Percentiles rank a stretch among this genome's conserved stretches.
These are phyloP conservation scores for Wickerhamiella parazyma DNA, from an alignment of 805 yeast genomes.

Conservation along the genomic window DNA sequence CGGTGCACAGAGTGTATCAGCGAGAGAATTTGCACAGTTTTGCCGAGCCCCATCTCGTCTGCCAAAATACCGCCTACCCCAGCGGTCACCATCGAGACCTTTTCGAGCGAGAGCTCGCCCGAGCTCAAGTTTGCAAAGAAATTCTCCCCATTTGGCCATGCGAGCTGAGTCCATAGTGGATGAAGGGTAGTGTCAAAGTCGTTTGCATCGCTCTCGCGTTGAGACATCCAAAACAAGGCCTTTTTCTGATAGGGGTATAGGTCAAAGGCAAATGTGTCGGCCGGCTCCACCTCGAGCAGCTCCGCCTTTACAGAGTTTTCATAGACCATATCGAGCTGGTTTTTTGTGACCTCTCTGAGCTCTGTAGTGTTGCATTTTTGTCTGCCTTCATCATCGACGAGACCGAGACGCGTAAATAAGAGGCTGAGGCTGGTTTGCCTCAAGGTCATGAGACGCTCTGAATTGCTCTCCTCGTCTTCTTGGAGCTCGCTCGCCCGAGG, in stretches of 20 bases:
- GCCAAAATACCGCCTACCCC: conserved; percentile 80
- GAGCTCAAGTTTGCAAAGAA: conserved; percentile 70
- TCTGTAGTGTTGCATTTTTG: conserved; percentile 25
- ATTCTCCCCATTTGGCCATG: conserved; percentile 45
- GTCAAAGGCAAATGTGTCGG: conserved; percentile 40
- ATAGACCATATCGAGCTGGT: conserved; percentile 67
- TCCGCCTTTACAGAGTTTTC: conserved; percentile 42
- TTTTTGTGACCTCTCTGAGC: conserved; percentile 36
- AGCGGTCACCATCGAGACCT: conserved; percentile 48
- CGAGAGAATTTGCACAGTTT: conserved; percentile 73
- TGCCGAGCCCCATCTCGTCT: conserved; percentile 95
- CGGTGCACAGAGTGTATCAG: conserved; percentile 39
- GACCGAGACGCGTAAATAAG: conserved; percentile 38
- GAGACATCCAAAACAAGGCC: conserved; percentile 83
- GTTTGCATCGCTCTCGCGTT: conserved; percentile 46
- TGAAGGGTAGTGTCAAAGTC: conserved; percentile 35
- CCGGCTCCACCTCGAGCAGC: conserved; percentile 49
- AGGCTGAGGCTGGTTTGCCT: conserved; percentile 43
- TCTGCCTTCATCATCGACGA: conserved; percentile 14
- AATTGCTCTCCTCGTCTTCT: conserved; percentile 36
- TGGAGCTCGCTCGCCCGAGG: conserved; percentile 13
- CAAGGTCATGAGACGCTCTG: conserved; percentile 37
- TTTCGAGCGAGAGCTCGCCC: conserved; percentile 59
- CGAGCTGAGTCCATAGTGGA: conserved; percentile 72
- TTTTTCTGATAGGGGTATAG: conserved; percentile 70